Conservation (phyloP, 2,329 filamentous ascomycete genomes). For the Fusarium pseudoanthophilum region DNA sequence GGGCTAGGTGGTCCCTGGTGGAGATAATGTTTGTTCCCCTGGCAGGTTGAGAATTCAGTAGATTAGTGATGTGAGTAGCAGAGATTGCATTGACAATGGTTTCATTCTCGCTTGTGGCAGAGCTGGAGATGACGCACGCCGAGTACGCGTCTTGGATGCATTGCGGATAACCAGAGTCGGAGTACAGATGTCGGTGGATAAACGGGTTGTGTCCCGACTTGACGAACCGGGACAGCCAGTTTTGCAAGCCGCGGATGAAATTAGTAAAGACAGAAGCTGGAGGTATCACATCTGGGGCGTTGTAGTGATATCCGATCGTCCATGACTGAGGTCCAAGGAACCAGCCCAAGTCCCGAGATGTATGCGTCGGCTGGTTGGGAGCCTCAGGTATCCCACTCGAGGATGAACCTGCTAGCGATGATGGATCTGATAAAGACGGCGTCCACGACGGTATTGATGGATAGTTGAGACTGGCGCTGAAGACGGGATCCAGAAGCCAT, state of each 20-base stretch:
- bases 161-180: background rate
- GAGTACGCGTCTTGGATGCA: background rate
- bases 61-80: background rate
- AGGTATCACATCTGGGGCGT: background rate
- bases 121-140: fast-evolving
- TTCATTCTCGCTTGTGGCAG: background rate
- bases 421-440: background rate
- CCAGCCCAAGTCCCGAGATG: background rate
- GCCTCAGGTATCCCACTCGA: fast-evolving
- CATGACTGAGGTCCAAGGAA: background rate
- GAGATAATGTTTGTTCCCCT: fast-evolving
- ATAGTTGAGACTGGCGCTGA: background rate
- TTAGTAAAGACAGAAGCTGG: background rate
- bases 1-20: background rate
- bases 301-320: background rate
- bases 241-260: background rate
- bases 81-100: background rate
- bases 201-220: background rate
- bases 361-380: background rate
- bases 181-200: background rate
- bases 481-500: background rate
- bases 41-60: fast-evolving
- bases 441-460: background rate
- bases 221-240: background rate
- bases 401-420: fast-evolving